Percentiles rank a stretch among this genome's conserved stretches.
phyloP scores from a whole-genome alignment of 352 stramenopile genomes.

The Phytophthora melonis region DNA sequence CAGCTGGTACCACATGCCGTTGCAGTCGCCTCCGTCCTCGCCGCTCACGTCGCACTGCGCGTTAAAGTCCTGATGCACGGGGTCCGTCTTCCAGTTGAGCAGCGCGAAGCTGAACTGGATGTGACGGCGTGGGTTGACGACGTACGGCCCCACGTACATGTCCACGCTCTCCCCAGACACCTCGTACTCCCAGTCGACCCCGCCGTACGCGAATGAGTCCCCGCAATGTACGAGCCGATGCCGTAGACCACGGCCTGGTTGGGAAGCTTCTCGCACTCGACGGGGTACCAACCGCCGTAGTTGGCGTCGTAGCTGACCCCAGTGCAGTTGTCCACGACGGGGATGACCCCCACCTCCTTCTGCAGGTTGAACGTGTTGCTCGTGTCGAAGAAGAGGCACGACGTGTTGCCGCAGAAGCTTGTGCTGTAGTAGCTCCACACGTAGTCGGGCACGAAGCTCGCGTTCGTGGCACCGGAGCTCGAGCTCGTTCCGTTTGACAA shows the following conservation, averaged over 20 bases:
- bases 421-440: slow-evolving; percentile 35
- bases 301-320: slow-evolving; percentile 53
- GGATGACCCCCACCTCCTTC: slow-evolving; percentile 47
- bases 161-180: slow-evolving; percentile 19
- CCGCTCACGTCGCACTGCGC: slow-evolving; percentile 43
- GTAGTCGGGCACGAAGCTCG: slow-evolving; percentile 26
- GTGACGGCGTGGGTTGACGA: slow-evolving; percentile 46
- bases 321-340: slow-evolving; percentile 37
- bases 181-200: slow-evolving; percentile 23
- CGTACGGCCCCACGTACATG: slow-evolving; percentile 40
- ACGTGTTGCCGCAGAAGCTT: slow-evolving; percentile 43
- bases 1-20: slow-evolving; percentile 52
- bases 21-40: slow-evolving; percentile 34
- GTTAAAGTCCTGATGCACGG: slow-evolving; percentile 44
- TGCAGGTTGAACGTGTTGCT: slow-evolving; percentile 45
- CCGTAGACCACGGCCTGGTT: slow-evolving; percentile 51
- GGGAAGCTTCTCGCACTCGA: slow-evolving; percentile 29
- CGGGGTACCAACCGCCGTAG: slow-evolving; percentile 50
- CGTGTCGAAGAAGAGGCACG: slow-evolving; percentile 48
- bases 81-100: slow-evolving; percentile 42
- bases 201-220: slow-evolving; percentile 38
- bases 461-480: slow-evolving; percentile 15
- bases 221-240: slow-evolving; percentile 57
- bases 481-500: slow-evolving; percentile 10
- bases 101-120: slow-evolving; percentile 56